Conservation (phyloP, 768 basidiomycete species). For the Trametes elegans region DNA sequence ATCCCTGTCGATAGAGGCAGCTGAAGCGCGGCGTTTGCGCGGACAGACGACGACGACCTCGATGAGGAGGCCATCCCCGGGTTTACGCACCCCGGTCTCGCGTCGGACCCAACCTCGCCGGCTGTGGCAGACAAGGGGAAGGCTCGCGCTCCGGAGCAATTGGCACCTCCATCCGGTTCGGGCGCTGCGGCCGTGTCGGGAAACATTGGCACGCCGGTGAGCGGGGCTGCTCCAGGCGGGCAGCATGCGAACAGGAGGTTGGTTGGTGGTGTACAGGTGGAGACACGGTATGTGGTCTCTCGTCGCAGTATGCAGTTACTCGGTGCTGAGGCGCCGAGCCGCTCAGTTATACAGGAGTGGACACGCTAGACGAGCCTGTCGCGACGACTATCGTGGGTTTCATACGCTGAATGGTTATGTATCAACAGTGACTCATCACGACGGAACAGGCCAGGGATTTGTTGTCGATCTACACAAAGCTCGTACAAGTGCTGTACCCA, state of each 20-base stretch:
- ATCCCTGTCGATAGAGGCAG: neutral
- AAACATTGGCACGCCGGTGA: constrained; percentile 58
- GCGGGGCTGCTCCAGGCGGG: constrained; percentile 29
- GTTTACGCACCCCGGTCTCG: constrained; percentile 64
- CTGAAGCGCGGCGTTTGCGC: neutral
- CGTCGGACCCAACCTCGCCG: constrained; percentile 36
- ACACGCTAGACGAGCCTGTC: constrained; percentile 93
- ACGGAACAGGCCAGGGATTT: constrained; percentile 77
- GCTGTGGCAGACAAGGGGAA: constrained; percentile 64
- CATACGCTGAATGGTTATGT: constrained; percentile 11
- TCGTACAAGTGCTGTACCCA: constrained; percentile 92
- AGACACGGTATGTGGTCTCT: constrained; percentile 65
- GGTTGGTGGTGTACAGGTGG: constrained; percentile 84
- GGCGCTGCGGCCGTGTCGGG: constrained; percentile 52
- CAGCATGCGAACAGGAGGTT: constrained; percentile 53
- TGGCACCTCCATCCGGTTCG: constrained; percentile 40
- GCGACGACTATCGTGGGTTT: constrained; percentile 80
- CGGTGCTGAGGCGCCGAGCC: neutral
- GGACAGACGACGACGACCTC: constrained; percentile 71
- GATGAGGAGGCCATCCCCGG: constrained; percentile 81
- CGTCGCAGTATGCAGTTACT: neutral
- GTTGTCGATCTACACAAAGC: constrained; percentile 86
- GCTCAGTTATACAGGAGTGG: constrained; percentile 70
- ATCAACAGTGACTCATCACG: neutral
- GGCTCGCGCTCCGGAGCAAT: constrained; percentile 55